Conservation (phyloP, 768 basidiomycete species). For the Russula lepida region DNA sequence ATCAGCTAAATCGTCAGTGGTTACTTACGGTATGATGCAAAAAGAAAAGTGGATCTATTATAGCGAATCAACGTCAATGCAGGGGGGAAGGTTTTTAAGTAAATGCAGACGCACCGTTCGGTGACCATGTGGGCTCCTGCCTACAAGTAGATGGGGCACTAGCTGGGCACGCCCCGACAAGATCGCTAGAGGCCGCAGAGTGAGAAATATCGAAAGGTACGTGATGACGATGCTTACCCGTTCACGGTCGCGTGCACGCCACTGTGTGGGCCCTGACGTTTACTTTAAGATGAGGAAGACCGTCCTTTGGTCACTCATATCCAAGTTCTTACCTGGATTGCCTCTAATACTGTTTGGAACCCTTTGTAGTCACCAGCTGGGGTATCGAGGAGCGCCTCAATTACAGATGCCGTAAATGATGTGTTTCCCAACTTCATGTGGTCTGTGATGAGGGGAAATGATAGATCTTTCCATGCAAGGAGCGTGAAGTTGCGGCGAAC, state of each 20-base stretch:
- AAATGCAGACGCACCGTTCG: conserved; percentile 25
- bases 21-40: conserved; percentile 29
- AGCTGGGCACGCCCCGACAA: conserved; percentile 26
- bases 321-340: conserved; percentile 22
- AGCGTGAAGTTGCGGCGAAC: conserved; percentile 31
- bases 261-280: conserved; percentile 28
- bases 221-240: conserved; percentile 6
- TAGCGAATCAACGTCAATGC: not conserved
- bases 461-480: not conserved
- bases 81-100: not conserved
- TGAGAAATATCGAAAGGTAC: not conserved
- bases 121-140: conserved; percentile 26
- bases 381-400: conserved; percentile 24
- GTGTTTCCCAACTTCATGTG: conserved; percentile 23
- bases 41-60: conserved; percentile 31
- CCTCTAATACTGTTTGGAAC: conserved; percentile 29
- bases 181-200: conserved; percentile 21
- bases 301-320: not conserved
- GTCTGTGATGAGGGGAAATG: conserved; percentile 19
- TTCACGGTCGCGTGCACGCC: conserved; percentile 23
- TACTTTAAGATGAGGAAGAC: not conserved
- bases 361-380: conserved; percentile 27
- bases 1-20: not conserved
- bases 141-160: conserved; percentile 24
- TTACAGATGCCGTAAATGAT: conserved; percentile 24